Conservation (phyloP, 768 basidiomycete species). For the Galerina sulciceps region DNA sequence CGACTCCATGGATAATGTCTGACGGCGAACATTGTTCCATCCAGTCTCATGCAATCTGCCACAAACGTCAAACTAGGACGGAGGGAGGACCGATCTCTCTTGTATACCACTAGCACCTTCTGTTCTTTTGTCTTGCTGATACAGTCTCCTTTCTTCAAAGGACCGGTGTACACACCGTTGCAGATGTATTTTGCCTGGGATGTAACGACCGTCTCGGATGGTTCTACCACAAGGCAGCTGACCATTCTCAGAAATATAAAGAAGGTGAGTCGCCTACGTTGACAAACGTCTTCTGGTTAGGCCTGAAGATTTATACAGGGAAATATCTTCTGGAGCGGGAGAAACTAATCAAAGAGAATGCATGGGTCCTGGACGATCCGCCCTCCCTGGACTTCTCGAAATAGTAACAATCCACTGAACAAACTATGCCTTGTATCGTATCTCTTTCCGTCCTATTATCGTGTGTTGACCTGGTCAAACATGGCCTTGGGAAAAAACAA, state of each 20-base stretch:
- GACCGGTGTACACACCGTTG: conserved; percentile 82
- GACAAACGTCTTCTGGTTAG: background rate
- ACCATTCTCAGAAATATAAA: conserved; percentile 82
- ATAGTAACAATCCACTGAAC: background rate
- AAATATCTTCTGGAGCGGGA: conserved; percentile 84
- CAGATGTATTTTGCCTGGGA: conserved; percentile 79
- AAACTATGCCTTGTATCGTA: no score
- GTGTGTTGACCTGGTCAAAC: no score
- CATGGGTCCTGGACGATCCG: conserved; percentile 63
- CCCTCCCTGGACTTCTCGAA: background rate
- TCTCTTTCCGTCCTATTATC: no score
- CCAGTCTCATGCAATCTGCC: conserved; percentile 77
- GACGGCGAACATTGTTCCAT: background rate
- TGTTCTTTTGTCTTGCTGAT: background rate
- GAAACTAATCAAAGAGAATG: conserved; percentile 81
- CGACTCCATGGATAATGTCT: background rate
- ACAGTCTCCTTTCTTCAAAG: conserved; percentile 35
- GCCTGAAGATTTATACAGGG: conserved; percentile 41
- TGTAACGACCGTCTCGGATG: conserved; percentile 82
- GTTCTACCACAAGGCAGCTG: conserved; percentile 82
- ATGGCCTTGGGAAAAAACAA: no score
- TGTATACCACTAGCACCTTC: conserved; percentile 44
- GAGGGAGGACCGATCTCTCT: conserved; percentile 73
- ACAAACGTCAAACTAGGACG: conserved; percentile 75
- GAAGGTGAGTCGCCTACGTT: conserved; percentile 55